Conservation (phyloP, 202 grass and related monocot genomes). For the Musa balbisiana region DNA sequence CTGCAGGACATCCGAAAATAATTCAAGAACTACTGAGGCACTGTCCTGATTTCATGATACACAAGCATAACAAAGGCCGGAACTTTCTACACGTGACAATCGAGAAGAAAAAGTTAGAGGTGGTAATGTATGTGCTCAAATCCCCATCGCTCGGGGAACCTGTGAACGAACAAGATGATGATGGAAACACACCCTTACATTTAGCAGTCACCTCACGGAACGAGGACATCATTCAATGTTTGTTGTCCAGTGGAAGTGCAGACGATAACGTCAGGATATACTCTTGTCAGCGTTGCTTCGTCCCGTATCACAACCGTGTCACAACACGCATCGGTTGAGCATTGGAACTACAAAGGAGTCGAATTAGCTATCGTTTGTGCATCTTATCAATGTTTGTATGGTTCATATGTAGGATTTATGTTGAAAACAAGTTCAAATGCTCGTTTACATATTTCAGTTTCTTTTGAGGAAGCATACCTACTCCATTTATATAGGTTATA, state of each 20-base stretch:
- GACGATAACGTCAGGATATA: background rate
- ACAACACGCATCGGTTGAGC: no score
- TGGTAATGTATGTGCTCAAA: no score
- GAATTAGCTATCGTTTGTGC: no score
- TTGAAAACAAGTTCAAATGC: no score
- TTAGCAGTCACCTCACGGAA: background rate
- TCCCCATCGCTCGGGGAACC: background rate
- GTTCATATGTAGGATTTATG: no score
- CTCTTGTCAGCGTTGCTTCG: background rate
- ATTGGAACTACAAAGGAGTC: no score
- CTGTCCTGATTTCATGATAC: background rate
- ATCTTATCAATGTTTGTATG: no score
- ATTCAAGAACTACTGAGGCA: background rate
- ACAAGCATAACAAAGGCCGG: background rate
- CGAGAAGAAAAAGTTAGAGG: no score
- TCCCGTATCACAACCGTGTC: background rate
- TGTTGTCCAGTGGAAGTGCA: background rate
- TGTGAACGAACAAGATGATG: slow-evolving; percentile 4
- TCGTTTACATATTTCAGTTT: no score
- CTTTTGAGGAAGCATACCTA: no score
- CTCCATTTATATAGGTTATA: no score
- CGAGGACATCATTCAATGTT: background rate
- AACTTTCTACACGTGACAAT: no score
- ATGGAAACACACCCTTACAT: slow-evolving; percentile 19
- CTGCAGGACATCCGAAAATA: background rate